Evolutionary conservation across 202 grass and related monocot species (phyloP).

Genomic region (Zoysia matrella): DNA sequence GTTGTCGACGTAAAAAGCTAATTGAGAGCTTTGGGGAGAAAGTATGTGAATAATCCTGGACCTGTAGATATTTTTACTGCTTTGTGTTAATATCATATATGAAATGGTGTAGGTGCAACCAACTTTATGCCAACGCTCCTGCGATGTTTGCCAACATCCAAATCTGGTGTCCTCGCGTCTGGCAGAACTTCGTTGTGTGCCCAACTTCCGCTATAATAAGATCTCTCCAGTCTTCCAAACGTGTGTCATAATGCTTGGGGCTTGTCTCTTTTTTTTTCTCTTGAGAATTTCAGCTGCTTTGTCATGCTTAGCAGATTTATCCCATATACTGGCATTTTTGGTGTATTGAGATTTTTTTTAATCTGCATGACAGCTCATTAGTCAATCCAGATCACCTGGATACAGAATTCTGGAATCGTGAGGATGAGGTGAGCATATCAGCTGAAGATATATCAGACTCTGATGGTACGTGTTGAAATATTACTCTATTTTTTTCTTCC

Average conservation of each 20-base stretch:
- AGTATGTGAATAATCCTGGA: constrained; percentile 42
- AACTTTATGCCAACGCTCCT: constrained; percentile 79
- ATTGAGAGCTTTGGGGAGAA: constrained; percentile 91
- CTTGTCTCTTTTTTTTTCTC: not conserved
- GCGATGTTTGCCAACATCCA: constrained; percentile 90
- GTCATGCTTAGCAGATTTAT: constrained; percentile 7
- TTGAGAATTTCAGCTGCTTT: constrained; percentile 6
- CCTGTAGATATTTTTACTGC: constrained; percentile 40
- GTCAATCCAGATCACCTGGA: constrained; percentile 47
- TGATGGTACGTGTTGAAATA: constrained; percentile 65
- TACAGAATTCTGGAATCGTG: constrained; percentile 89
- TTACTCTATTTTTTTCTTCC: constrained; percentile 10
- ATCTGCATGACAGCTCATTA: constrained; percentile 60
- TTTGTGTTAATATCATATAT: constrained; percentile 45
- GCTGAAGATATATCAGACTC: constrained; percentile 88
- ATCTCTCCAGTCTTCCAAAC: constrained; percentile 65
- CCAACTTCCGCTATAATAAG: constrained; percentile 65
- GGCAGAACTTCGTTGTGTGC: constrained; percentile 63
- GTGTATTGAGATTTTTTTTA: constrained; percentile 28
- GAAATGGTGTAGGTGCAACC: constrained; percentile 60
- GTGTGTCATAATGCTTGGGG: constrained; percentile 27
- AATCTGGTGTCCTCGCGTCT: constrained; percentile 59
- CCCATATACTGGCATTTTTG: constrained; percentile 10
- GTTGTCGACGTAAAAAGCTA: constrained; percentile 78
- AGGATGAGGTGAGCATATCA: constrained; percentile 73